These are phyloP conservation scores for Spizellomyces sp. DNA, from an alignment of 192 early-diverging fungal species.

Conservation along the genomic window DNA sequence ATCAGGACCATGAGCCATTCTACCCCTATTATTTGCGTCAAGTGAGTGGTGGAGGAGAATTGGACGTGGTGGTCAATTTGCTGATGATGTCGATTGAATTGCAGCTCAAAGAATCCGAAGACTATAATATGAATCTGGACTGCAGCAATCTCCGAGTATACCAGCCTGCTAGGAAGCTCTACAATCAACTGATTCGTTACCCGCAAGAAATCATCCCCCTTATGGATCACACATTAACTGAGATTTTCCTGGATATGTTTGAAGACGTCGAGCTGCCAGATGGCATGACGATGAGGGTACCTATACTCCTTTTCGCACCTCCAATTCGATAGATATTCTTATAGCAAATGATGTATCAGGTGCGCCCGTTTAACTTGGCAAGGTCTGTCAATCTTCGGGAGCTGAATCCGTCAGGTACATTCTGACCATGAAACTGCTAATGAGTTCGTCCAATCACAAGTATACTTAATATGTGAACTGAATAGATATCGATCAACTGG, in stretches of 20 bases:
- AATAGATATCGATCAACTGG: slow-evolving; percentile 93
- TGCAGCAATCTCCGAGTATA: slow-evolving; percentile 80
- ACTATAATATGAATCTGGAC: slow-evolving; percentile 85
- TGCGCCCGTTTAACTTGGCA: slow-evolving; percentile 87
- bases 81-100: not conserved
- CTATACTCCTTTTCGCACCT: not conserved
- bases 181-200: slow-evolving; percentile 86
- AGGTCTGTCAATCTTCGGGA: slow-evolving; percentile 86
- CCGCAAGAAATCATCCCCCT: slow-evolving; percentile 95
- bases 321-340: slow-evolving; percentile 7
- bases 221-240: slow-evolving; percentile 85
- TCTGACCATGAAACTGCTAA: not conserved
- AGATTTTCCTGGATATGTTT: slow-evolving; percentile 70
- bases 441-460: not conserved
- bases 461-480: not conserved
- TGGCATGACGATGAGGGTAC: slow-evolving; percentile 56
- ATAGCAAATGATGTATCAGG: slow-evolving; percentile 31
- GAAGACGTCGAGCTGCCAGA: slow-evolving; percentile 64
- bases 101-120: slow-evolving; percentile 69
- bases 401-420: slow-evolving; percentile 79
- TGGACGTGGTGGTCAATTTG: slow-evolving; percentile 1
- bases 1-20: not conserved
- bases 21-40: no score
- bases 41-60: not conserved
- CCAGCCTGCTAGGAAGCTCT: slow-evolving; percentile 67